Base-by-base conservation (phyloP, 495 filamentous ascomycete species). In the Xylaria palmicola region DNA sequence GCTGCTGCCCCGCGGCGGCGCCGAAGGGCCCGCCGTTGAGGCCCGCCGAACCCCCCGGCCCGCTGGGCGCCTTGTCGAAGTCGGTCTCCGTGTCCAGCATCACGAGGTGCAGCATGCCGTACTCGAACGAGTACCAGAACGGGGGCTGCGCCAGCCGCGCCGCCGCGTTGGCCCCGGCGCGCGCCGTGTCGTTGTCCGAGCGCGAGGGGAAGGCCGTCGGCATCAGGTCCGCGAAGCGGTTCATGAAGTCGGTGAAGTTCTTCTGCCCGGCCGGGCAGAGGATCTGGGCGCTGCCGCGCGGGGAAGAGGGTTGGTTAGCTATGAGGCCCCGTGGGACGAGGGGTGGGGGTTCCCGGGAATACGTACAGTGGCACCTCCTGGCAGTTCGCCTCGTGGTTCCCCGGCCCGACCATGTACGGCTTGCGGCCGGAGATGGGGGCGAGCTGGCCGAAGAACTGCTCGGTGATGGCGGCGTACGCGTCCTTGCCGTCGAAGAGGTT, bases 121-220 rank as follows among this genome's bases (percentile, higher is more conserved):
- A 84, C 49, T 86, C 83, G 68, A 86, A 86, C 0, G 83, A 85
- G 69, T 84, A 86, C 84, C 84, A 86, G 73, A 86, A 86, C 0
- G 84, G 84, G 1, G 85, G 84, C 29, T 83, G 80, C 3, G 84
- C 72, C 4, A 85, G 76, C 26, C 59, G 41, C 5, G 72, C 65
- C 3, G 85, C 85, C 61, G 77, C 73, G 47, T 74, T 72, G 15
- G 83, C 83, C 36, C 75, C 71, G 15, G 74, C 55, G 26, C 74
- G 74, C 0, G 83, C 83, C 1, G 74, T 74, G 13, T 65, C 63
- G 53, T 75, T 74, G 0, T 72, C 60, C 0, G 82, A 82, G 0
- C 69, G 73, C 0, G 81, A 84, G 0, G 71, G 47, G 59, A 84
- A 83, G 0, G 75, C 71, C 0, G 60, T 73, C 0, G 83, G 78